These are phyloP conservation scores for Coemansia sp. DNA, from an alignment of 192 early-diverging fungal species.

Conservation along the genomic window DNA sequence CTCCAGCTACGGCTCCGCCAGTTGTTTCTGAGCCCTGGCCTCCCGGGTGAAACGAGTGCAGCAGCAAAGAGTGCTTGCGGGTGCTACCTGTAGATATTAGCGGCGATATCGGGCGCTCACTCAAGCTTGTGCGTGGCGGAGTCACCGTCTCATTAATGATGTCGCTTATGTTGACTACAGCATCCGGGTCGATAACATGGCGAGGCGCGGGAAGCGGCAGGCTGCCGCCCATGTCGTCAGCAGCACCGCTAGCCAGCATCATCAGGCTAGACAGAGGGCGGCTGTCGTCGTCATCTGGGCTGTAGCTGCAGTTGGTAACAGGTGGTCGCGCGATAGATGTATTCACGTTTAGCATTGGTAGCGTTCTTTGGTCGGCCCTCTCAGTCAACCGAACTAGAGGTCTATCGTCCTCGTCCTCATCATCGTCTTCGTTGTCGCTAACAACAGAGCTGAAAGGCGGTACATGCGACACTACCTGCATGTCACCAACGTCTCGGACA, in stretches of 20 bases:
- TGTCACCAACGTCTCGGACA: neutral
- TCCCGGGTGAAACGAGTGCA: conserved; percentile 20
- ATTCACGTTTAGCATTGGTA: conserved; percentile 16
- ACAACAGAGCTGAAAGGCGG: neutral
- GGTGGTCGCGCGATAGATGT: neutral
- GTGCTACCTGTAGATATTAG: conserved; percentile 8
- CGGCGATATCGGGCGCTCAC: conserved; percentile 33
- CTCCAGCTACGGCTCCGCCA: conserved; percentile 3
- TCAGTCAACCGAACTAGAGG: conserved; percentile 24
- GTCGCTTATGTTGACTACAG: conserved; percentile 30
- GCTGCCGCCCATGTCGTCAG: conserved; percentile 32
- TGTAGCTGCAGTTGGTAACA: neutral
- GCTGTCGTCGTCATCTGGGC: conserved; percentile 38
- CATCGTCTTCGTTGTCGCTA: conserved; percentile 6
- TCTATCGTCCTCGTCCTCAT: conserved; percentile 27
- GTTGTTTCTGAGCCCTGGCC: conserved; percentile 1
- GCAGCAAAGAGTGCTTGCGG: conserved; percentile 44
- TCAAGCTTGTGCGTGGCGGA: conserved; percentile 25
- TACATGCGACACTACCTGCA: neutral
- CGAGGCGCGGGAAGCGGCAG: conserved; percentile 45
- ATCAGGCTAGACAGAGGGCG: conserved; percentile 45
- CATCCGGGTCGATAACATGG: conserved; percentile 36
- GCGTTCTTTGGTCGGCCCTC: conserved; percentile 11
- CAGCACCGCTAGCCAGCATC: conserved; percentile 13
- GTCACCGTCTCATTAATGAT: conserved; percentile 21